These are phyloP conservation scores for Pleurotus tuoliensis DNA, from an alignment of 768 basidiomycete genomes.

Conservation along the genomic window DNA sequence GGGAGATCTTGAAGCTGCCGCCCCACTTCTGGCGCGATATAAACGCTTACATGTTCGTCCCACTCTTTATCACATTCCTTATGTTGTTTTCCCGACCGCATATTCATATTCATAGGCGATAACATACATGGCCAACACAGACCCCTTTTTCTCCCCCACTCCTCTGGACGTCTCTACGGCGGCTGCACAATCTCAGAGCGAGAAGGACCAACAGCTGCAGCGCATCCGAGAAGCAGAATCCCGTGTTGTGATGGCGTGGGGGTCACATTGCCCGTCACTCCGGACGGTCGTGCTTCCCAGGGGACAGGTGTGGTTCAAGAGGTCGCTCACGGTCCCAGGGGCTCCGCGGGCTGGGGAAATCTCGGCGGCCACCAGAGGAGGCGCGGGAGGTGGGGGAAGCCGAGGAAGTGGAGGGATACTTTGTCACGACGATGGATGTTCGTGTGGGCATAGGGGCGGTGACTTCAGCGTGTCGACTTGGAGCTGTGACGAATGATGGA, in stretches of 20 bases:
- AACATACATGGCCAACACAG: conserved; percentile 3
- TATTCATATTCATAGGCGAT: not conserved
- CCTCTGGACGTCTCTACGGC: not conserved
- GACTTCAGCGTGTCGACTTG: too few relatives aligned
- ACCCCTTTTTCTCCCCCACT: not conserved
- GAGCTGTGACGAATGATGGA: too few relatives aligned
- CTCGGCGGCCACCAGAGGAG: too few relatives aligned
- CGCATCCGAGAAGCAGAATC: conserved; percentile 29
- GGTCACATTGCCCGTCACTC: conserved; percentile 53
- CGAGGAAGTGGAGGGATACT: too few relatives aligned
- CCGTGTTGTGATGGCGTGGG: conserved; percentile 52
- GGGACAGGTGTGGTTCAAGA: conserved; percentile 56
- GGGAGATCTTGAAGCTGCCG: not conserved
- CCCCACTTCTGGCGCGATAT: not conserved
- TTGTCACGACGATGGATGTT: too few relatives aligned
- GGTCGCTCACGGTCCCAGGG: not conserved
- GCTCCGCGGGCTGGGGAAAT: too few relatives aligned
- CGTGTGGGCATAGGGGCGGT: too few relatives aligned
- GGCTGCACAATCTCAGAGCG: not conserved
- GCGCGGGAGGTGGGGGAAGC: too few relatives aligned
- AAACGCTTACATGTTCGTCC: not conserved
- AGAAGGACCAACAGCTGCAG: not conserved
- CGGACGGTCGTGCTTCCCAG: conserved; percentile 61
- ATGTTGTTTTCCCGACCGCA: not conserved
- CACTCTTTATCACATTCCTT: not conserved